These are phyloP conservation scores for Trichoderma arundinaceum DNA, from an alignment of 2,329 filamentous ascomycete species.

Conservation along the genomic window DNA sequence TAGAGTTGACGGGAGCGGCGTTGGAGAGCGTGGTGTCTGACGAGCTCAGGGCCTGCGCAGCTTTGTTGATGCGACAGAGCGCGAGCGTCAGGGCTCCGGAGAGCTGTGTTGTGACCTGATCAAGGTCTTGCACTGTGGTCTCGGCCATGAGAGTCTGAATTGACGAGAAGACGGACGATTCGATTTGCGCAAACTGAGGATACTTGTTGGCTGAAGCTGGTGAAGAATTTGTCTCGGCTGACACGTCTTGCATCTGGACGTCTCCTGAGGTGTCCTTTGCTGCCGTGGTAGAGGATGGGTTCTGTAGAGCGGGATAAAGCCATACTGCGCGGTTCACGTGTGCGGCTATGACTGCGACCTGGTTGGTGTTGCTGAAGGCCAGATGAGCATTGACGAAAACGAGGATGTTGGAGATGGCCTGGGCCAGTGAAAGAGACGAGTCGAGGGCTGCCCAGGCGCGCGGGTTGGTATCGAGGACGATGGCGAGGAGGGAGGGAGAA, in stretches of 20 bases:
- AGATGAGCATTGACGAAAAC: conserved; percentile 98
- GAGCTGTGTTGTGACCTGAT: conserved; percentile 82
- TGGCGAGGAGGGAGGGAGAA: conserved; percentile 81
- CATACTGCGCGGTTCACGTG: conserved; percentile 86
- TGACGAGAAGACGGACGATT: conserved; percentile 77
- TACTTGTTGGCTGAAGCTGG: conserved; percentile 79
- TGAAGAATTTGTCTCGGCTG: conserved; percentile 45
- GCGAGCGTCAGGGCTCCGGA: conserved; percentile 90
- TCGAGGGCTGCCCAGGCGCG: conserved; percentile 87
- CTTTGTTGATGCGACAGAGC: conserved; percentile 88
- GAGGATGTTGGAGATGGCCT: conserved; percentile 84
- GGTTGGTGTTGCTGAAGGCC: conserved; percentile 90
- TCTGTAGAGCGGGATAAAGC: conserved; percentile 73
- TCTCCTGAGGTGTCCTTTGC: conserved; percentile 53
- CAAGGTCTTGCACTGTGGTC: conserved; percentile 69
- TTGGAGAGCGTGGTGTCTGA: conserved; percentile 40
- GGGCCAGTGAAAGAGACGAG: conserved; percentile 76
- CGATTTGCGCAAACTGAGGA: conserved; percentile 86
- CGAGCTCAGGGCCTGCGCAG: conserved; percentile 67
- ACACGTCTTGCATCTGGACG: conserved; percentile 61
- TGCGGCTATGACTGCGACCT: conserved; percentile 88
- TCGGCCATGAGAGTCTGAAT: conserved; percentile 73
- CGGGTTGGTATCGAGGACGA: conserved; percentile 95
- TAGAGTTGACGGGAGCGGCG: conserved; percentile 35
- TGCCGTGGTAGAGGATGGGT: conserved; percentile 31